phyloP scores from a whole-genome alignment of 345 rosid species.

The Hevea brasiliensis region DNA sequence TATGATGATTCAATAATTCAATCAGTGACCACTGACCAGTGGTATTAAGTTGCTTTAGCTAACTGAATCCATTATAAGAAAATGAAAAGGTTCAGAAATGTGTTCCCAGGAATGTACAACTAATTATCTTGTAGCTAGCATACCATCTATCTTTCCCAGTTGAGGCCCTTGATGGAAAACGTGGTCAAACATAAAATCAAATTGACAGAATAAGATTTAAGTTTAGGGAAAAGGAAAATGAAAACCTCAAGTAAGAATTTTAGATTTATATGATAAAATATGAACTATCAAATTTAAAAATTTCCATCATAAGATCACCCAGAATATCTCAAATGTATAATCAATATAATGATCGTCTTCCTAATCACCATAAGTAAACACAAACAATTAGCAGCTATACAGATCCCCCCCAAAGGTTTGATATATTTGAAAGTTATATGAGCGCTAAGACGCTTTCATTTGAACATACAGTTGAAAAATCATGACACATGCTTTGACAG shows the following conservation, averaged over 20 bases:
- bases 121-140: background rate
- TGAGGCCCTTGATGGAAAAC: too few species aligned
- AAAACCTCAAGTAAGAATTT: background rate
- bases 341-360: background rate
- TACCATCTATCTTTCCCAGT: background rate
- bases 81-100: background rate
- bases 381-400: background rate
- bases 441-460: background rate
- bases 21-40: background rate
- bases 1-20: background rate
- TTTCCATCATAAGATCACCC: background rate
- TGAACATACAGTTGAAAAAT: background rate
- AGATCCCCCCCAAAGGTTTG: background rate
- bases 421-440: background rate
- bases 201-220: background rate
- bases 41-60: background rate
- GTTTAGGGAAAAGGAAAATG: background rate
- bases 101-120: background rate
- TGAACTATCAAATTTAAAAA: background rate
- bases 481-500: background rate
- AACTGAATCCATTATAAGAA: background rate
- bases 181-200: too few species aligned
- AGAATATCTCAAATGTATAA: background rate
- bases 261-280: background rate
- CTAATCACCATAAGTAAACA: background rate